These are phyloP conservation scores for Aspergillus sp. DNA, from an alignment of 2,329 filamentous ascomycete genomes.

Conservation along the genomic window DNA sequence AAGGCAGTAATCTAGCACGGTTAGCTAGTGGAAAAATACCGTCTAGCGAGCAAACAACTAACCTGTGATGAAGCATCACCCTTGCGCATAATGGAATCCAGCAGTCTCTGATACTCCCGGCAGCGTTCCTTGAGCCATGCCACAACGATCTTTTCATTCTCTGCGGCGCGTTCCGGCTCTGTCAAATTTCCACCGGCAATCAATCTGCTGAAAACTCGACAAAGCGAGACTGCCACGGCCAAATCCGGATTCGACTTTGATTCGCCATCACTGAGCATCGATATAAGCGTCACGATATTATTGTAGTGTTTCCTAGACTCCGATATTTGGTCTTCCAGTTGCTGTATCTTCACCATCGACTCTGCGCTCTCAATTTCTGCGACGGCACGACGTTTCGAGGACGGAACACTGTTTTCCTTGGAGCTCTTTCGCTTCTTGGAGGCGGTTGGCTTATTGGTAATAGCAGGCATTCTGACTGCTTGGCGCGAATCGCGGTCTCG, in stretches of 20 bases:
- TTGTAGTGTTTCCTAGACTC: constrained; percentile 91
- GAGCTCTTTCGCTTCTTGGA: constrained; percentile 44
- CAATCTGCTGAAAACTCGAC: constrained; percentile 80
- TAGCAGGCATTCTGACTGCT: constrained; percentile 29
- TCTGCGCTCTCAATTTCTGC: constrained; percentile 52
- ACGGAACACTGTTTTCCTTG: constrained; percentile 37
- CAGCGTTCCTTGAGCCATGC: constrained; percentile 77
- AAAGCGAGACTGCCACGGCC: constrained; percentile 75
- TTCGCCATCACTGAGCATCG: constrained; percentile 54
- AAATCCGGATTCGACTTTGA: constrained; percentile 58
- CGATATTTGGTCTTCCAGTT: constrained; percentile 76
- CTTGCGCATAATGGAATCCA: constrained; percentile 62
- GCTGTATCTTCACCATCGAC: constrained; percentile 65
- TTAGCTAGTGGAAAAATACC: constrained; percentile 13
- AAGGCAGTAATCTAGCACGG: constrained; percentile 62
- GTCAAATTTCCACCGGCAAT: constrained; percentile 71
- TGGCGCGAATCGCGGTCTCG: constrained; percentile 25
- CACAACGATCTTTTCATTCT: constrained; percentile 72
- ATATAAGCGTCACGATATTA: constrained; percentile 74
- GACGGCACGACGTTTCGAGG: constrained; percentile 47
- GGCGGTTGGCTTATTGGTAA: constrained; percentile 20
- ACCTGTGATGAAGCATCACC: constrained; percentile 59
- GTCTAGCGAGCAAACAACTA: constrained; percentile 7
- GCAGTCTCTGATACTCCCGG: constrained; percentile 64
- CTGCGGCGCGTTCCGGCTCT: constrained; percentile 63